Conservation (phyloP, 1,284 basidiomycete species). For the Lentinus polychrous region DNA sequence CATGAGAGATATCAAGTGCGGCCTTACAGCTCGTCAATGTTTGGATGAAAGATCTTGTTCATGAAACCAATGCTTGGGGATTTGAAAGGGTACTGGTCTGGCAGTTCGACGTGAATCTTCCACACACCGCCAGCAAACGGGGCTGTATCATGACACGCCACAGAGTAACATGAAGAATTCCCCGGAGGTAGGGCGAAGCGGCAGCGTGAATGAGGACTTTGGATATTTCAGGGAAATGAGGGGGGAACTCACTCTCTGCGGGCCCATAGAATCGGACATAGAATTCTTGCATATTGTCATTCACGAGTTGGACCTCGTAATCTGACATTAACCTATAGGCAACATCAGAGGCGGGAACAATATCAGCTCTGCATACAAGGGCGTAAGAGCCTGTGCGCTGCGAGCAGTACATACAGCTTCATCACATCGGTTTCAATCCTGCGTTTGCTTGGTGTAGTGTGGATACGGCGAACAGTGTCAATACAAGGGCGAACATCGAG, state of each 20-base stretch:
- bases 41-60: conserved; percentile 99
- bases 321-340: conserved; percentile 89
- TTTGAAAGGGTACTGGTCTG: conserved; percentile 98
- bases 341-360: neutral
- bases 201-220: neutral
- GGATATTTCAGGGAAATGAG: neutral
- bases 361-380: neutral
- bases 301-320: conserved; percentile 94
- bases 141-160: conserved; percentile 42
- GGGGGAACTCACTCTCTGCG: conserved; percentile 72
- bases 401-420: conserved; percentile 76
- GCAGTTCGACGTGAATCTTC: conserved; percentile 99
- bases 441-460: conserved; percentile 72
- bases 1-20: neutral
- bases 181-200: neutral
- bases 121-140: conserved; percentile 95
- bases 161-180: conserved; percentile 1
- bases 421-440: conserved; percentile 99
- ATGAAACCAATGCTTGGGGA: conserved; percentile 98
- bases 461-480: conserved; percentile 20
- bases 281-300: conserved; percentile 99
- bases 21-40: conserved; percentile 90
- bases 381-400: neutral
- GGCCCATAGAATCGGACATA: conserved; percentile 95
- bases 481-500: conserved; percentile 1